Percentiles rank a stretch among this genome's conserved stretches.
These are phyloP conservation scores for Boletus fagicola DNA, from an alignment of 768 basidiomycete genomes.

Conservation along the genomic window DNA sequence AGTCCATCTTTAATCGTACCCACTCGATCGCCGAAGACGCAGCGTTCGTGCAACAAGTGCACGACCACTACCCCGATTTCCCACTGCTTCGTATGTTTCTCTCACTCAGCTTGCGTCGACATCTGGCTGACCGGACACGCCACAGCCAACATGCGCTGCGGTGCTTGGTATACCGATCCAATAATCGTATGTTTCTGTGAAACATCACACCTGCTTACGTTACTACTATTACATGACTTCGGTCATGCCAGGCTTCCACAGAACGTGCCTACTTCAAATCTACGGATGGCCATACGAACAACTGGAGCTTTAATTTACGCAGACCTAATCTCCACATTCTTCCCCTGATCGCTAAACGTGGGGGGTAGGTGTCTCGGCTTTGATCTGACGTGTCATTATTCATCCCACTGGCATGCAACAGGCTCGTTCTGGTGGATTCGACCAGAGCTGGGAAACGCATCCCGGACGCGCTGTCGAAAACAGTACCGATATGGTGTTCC, in stretches of 20 bases:
- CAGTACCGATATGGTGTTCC: slow-evolving; percentile 92
- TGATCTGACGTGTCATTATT: neutral
- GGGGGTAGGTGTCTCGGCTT: slow-evolving; percentile 49
- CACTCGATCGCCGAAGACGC: slow-evolving; percentile 84
- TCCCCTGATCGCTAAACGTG: slow-evolving; percentile 46
- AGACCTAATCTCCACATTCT: slow-evolving; percentile 83
- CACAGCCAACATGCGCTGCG: slow-evolving; percentile 88
- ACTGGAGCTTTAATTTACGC: slow-evolving; percentile 83
- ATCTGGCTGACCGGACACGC: neutral
- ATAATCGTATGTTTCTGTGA: slow-evolving; percentile 38
- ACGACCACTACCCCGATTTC: slow-evolving; percentile 44
- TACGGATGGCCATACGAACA: slow-evolving; percentile 81
- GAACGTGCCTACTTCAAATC: slow-evolving; percentile 82
- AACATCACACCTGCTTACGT: neutral
- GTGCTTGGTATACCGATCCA: slow-evolving; percentile 90
- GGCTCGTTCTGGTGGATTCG: slow-evolving; percentile 86
- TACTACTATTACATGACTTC: neutral
- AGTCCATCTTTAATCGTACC: slow-evolving; percentile 82
- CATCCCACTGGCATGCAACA: slow-evolving; percentile 33
- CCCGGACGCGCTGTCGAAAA: slow-evolving; percentile 92
- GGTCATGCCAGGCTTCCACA: slow-evolving; percentile 12
- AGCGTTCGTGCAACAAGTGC: slow-evolving; percentile 59
- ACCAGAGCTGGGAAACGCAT: slow-evolving; percentile 91
- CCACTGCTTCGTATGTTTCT: slow-evolving; percentile 54
- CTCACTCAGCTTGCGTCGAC: neutral